Evolutionary conservation across 2,329 filamentous ascomycete genomes (phyloP).

Genomic region (Fusarium sp.): DNA sequence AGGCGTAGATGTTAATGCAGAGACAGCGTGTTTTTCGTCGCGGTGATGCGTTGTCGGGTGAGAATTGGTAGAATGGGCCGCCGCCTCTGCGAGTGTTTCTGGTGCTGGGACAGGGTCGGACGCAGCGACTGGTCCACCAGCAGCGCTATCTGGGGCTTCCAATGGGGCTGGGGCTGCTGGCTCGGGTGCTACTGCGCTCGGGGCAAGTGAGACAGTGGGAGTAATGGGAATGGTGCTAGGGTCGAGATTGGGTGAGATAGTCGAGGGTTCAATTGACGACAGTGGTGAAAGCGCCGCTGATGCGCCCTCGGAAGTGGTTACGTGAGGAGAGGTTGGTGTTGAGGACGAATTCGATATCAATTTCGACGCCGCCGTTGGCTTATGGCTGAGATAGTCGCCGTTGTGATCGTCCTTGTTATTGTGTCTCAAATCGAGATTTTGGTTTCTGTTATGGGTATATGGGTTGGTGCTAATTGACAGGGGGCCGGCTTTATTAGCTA

Average conservation of each 20-base stretch:
- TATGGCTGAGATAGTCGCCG: conserved; percentile 21
- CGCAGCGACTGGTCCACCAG: conserved; percentile 36
- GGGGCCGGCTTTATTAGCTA: conserved; percentile 40
- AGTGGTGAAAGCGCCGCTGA: conserved; percentile 32
- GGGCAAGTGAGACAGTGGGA: conserved; percentile 38
- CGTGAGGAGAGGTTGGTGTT: conserved; percentile 35
- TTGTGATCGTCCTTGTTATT: conserved; percentile 30
- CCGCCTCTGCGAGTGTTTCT: conserved; percentile 32
- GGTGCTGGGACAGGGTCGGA: conserved; percentile 29
- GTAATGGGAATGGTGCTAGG: conserved; percentile 31
- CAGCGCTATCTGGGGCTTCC: conserved; percentile 16
- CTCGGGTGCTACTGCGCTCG: conserved; percentile 30
- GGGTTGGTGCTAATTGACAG: conserved; percentile 31
- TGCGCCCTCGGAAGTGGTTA: conserved; percentile 40
- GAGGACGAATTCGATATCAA: conserved; percentile 3
- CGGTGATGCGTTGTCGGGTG: conserved; percentile 47
- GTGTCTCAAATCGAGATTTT: conserved; percentile 36
- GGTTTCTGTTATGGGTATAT: conserved; percentile 30
- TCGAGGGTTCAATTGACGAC: conserved; percentile 44
- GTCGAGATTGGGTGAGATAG: conserved; percentile 48
- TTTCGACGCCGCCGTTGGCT: conserved; percentile 15
- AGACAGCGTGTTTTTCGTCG: conserved; percentile 46
- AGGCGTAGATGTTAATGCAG: conserved; percentile 33
- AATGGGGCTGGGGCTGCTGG: conserved; percentile 33
- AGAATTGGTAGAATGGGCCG: conserved; percentile 41